Conservation (phyloP, 2,329 filamentous ascomycete species). For the Boeremia lycopersici region DNA sequence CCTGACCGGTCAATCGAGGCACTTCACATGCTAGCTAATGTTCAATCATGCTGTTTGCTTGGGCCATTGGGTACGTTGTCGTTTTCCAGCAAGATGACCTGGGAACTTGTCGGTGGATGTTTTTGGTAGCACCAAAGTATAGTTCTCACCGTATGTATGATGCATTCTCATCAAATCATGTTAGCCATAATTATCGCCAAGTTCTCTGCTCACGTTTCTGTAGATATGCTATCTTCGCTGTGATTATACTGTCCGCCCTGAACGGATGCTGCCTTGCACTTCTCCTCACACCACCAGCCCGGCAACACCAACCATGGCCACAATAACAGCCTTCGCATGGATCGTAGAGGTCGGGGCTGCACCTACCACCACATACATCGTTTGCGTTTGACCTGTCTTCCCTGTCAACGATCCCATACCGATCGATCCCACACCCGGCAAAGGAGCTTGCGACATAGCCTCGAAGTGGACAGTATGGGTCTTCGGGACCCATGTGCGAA, state of each 20-base stretch:
- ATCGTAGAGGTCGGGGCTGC: slow-evolving; percentile 29
- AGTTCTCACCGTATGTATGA: neutral
- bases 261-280: neutral
- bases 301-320: slow-evolving; percentile 32
- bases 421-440: slow-evolving; percentile 38
- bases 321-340: slow-evolving; percentile 26
- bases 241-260: neutral
- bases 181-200: neutral
- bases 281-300: slow-evolving; percentile 23
- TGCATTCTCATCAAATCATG: neutral
- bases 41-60: neutral
- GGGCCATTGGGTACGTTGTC: neutral
- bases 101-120: too few relatives aligned
- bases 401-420: slow-evolving; percentile 46
- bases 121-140: too few relatives aligned
- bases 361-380: slow-evolving; percentile 24
- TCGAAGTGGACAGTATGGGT: slow-evolving; percentile 38
- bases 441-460: slow-evolving; percentile 24
- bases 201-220: neutral
- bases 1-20: neutral
- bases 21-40: neutral
- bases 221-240: neutral
- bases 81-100: neutral
- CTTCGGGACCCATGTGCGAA: slow-evolving; percentile 41
- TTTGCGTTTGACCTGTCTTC: slow-evolving; percentile 34